Evolutionary conservation across 2,329 filamentous ascomycete species (phyloP), one percentile per base, ranked within the genome.

Genomic region (Curvularia lunata): DNA sequence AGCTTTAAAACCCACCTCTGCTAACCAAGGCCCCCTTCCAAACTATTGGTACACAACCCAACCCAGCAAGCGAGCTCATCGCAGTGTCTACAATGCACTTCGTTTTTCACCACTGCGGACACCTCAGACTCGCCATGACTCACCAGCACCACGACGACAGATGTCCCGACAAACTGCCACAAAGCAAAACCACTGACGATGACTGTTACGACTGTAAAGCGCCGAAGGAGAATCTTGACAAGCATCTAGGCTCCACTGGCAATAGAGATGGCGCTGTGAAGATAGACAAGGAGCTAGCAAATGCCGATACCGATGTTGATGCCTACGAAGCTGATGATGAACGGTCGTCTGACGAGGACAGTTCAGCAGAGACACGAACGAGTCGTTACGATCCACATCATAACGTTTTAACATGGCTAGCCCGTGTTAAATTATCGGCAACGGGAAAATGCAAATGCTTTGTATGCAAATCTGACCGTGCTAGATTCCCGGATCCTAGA

Each of bases 101-200:
- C 18, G 5, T 52, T 4, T 56, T 48, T 37, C 53, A 46, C 37
- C 18, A 42, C n/a, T 56, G 49, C n/a, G 37, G 37, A 13, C 54
- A 56, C 43, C 49, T 53, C 9, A 52, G 40, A 42, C 28, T 13
- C 5, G 37, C 49, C 5, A 30, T 34, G 16, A 37, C n/a, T 30
- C 30, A 41, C 12, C 16, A 48, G 28, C 49, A 56, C 13, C 27
- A 34, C 4, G 19, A 27, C n/a, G 28, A 37, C 34, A 23, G 27
- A 42, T 56, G 42, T 21, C 37, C 25, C 16, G 13, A 25, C n/a
- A 48, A 21, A 6, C 5, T 27, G 13, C 16, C 54, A 28, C 25
- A 25, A 5, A 52, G 19, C 8, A 30, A 37, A 16, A 41, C 18
- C 3, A 42, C 47, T 6, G 16, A 41, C 9, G 40, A 46, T 16